Evolutionary conservation across 2,329 filamentous ascomycete genomes (phyloP).

Genomic region (Diaporthe caulivora): DNA sequence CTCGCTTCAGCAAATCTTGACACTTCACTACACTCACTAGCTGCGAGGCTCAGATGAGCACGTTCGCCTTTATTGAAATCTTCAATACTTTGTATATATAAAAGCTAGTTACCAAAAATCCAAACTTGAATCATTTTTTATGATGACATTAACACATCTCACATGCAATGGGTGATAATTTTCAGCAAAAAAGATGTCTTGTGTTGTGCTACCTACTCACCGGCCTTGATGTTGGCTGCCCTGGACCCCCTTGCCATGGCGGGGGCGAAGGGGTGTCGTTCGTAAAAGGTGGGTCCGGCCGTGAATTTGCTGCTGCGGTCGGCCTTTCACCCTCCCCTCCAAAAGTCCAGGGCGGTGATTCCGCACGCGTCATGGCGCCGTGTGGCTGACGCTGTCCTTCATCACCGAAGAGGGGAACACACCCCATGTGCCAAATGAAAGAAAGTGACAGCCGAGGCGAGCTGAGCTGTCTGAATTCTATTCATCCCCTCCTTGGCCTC

Average conservation of each 20-base stretch:
- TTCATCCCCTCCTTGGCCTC: background rate
- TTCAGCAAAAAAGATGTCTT: no score
- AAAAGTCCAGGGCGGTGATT: conserved; percentile 1
- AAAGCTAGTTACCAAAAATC: conserved; percentile 3
- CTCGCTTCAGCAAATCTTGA: conserved; percentile 30
- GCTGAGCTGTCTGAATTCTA: background rate
- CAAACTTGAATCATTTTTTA: conserved; percentile 17
- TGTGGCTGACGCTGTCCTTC: conserved; percentile 11
- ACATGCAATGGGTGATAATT: background rate
- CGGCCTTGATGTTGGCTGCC: conserved; percentile 19
- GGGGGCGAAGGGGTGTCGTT: background rate
- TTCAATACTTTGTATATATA: conserved; percentile 36
- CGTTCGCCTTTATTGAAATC: background rate
- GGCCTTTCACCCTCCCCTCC: background rate
- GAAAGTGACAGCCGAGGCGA: conserved; percentile 13
- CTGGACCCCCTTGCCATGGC: conserved; percentile 12
- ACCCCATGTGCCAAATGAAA: background rate
- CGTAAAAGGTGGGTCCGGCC: conserved; percentile 7
- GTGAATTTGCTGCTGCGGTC: background rate
- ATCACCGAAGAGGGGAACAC: conserved; percentile 7
- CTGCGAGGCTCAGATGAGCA: conserved; percentile 19
- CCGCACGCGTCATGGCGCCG: conserved; percentile 30
- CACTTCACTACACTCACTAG: conserved; percentile 38
- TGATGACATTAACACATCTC: conserved; percentile 4
- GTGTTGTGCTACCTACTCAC: background rate